Conservation (phyloP, 305 asterid species). For the Rubia balearica region DNA sequence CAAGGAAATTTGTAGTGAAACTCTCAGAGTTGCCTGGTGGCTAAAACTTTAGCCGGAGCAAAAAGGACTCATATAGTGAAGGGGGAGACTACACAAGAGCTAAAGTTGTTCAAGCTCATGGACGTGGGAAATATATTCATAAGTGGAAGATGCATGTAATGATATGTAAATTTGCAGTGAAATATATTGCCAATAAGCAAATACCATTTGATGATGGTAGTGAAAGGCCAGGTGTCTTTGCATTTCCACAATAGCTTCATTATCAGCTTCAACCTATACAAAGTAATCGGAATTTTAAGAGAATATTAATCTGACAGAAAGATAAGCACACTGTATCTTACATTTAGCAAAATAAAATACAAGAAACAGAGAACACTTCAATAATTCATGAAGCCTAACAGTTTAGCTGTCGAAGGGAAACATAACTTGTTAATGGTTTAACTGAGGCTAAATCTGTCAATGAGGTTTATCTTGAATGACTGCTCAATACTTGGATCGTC, state of each 20-base stretch:
- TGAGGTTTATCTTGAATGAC: not conserved
- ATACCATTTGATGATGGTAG: conserved; percentile 74
- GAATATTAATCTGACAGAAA: not conserved
- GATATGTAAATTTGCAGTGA: not conserved
- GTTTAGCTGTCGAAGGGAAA: not conserved
- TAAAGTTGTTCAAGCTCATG: not conserved
- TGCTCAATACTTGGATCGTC: not conserved
- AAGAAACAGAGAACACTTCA: not conserved
- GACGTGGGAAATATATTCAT: not conserved
- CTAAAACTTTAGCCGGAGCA: not conserved
- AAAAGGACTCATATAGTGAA: not conserved
- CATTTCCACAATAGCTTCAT: conserved; percentile 53
- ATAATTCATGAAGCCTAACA: not conserved
- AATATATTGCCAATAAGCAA: conserved; percentile 15
- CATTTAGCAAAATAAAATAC: not conserved
- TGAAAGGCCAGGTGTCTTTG: conserved; percentile 60
- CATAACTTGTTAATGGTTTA: not conserved
- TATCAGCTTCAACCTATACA: conserved; percentile 63
- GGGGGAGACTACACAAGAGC: not conserved
- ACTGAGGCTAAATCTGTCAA: not conserved
- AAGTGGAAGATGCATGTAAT: conserved; percentile 10
- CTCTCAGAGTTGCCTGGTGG: not conserved
- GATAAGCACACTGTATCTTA: not conserved
- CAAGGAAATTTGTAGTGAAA: conserved; percentile 13
- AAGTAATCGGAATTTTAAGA: conserved; percentile 5